These are phyloP conservation scores for Reticulomyxa filosa DNA, from an alignment of 78 protist genomes.

Conservation along the genomic window DNA sequence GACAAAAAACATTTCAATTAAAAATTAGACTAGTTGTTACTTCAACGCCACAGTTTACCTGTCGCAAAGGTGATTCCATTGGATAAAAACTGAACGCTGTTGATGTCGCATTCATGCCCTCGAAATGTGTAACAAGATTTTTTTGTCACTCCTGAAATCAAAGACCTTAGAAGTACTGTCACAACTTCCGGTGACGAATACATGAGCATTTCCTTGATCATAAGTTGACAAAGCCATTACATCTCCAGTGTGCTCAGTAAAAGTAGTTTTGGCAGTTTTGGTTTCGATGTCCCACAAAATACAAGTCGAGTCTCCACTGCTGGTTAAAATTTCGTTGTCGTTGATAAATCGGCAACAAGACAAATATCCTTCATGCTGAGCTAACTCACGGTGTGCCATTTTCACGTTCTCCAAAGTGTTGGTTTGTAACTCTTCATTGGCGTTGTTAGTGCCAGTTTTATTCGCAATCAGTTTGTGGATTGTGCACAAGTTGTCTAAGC, in stretches of 20 bases:
- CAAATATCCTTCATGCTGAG: constrained; percentile 40
- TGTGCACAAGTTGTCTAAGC: constrained; percentile 81
- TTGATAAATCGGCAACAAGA: constrained; percentile 77
- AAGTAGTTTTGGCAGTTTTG: constrained; percentile 32
- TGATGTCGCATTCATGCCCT: constrained; percentile 85
- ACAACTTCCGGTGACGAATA: constrained; percentile 69
- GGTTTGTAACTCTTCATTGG: constrained; percentile 38
- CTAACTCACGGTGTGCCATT: neutral
- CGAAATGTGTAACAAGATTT: constrained; percentile 56
- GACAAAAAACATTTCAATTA: too few species aligned
- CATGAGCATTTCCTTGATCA: constrained; percentile 8
- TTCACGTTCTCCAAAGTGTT: constrained; percentile 30
- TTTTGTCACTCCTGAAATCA: constrained; percentile 59
- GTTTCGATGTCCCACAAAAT: constrained; percentile 80
- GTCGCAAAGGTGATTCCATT: constrained; percentile 11
- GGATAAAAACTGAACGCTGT: constrained; percentile 57
- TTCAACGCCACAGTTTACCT: neutral
- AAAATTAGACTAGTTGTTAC: too few species aligned
- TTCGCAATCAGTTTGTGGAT: constrained; percentile 47
- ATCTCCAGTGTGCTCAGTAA: constrained; percentile 71
- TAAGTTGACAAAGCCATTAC: constrained; percentile 45
- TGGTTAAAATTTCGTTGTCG: constrained; percentile 49
- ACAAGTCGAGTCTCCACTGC: constrained; percentile 64
- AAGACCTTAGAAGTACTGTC: constrained; percentile 67
- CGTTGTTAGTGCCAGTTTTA: constrained; percentile 24